Evolutionary conservation across 768 basidiomycete genomes (phyloP), one percentile per base, ranked within the genome.

Genomic region (Jaapia argillacea): DNA sequence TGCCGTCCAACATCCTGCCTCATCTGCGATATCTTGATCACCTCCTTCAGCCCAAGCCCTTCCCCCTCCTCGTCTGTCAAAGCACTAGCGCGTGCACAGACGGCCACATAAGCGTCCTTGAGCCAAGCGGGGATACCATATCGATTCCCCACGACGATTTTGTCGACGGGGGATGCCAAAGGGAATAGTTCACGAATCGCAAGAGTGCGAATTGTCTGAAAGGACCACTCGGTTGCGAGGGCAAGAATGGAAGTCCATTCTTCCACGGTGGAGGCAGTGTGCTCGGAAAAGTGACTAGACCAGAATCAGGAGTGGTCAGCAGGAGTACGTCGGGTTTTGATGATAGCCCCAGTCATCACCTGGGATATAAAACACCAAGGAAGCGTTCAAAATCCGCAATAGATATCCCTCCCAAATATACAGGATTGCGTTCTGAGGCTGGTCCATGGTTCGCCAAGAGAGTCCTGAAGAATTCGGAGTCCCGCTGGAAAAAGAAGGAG

Each of bases 181-280:
- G 16, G 35, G 6, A 44, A 40, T 12, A 65, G 54, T 26, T 62
- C 55, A 16, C 44, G 38, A 43, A 63, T 54, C 2, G 65, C 64
- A 33, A 61, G 54, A 27, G 36, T 33, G 28, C 58, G 53, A 38
- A 62, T 51, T 36, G 41, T 49, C 12, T 50, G 43, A 51, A 63
- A 62, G 23, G 45, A 47, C 51, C 51, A 65, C 24, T 42, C 50
- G 18, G 55, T 57, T 4, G 62, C 48, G 40, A 66, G 49, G 20
- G 51, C 48, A 33, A 66, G 56, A 40, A 64, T 56, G 20, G 59
- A 58, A 18, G 53, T 54, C 63, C 66, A 68, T 37, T 65, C 61
- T 12, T 54, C 50, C 18, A 51, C 35, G 7, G 55, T 52, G 16
- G 47, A 14, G 12, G 58, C 53, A 44, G 56, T 53, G 45, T 56